Base-by-base conservation (phyloP, 768 basidiomycete genomes). In the Russula brevipes region DNA sequence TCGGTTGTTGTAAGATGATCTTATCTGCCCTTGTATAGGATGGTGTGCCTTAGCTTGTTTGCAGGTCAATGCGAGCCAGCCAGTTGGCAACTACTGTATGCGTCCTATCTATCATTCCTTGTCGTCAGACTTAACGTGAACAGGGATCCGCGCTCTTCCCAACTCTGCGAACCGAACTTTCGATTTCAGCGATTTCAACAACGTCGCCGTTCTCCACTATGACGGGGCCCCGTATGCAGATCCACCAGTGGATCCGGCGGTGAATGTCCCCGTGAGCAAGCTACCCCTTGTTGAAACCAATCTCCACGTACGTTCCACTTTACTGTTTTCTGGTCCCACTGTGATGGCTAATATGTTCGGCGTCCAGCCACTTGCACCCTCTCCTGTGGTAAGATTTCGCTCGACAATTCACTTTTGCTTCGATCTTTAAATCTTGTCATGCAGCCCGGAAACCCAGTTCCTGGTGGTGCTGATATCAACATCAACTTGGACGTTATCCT, bases 11-110 rank as follows among this genome's bases (percentile, higher is more conserved):
- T 72, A 60, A 45, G 72, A 24, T 10, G 4, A 30, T n/a, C 17
- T 52, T 30, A 47, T 39, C 14, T 4, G 11, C 36, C 2, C 3
- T 30, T 39, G 14, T 3, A 17, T 10, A 0, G 4, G 33, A 53
- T 24, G 17, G 9, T 14, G 7, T 47, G 10, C 50, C 63, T 55
- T 2, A 57, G 38, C 3, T 55, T 4, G 16, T 30, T 30, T 16
- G 24, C 54, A 72, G 62, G 68, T 82, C 16, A 72, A 73, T 1
- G 79, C 81, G 8, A 74, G 76, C 66, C 73, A 80, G 61, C 66
- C 72, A 8, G 71, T 79, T 11, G 73, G 67, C 44, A 82, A 81
- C 66, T 82, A 81, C 67, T 81, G 79, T 81, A 39, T 39, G 67
- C 70, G 64, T 53, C 53, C 61, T 19, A 24, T 61, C 12, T 41